Evolutionary conservation across 2,329 filamentous ascomycete genomes (phyloP), one percentile per base, ranked within the genome.

Genomic region (Verticillium alfalfae): DNA sequence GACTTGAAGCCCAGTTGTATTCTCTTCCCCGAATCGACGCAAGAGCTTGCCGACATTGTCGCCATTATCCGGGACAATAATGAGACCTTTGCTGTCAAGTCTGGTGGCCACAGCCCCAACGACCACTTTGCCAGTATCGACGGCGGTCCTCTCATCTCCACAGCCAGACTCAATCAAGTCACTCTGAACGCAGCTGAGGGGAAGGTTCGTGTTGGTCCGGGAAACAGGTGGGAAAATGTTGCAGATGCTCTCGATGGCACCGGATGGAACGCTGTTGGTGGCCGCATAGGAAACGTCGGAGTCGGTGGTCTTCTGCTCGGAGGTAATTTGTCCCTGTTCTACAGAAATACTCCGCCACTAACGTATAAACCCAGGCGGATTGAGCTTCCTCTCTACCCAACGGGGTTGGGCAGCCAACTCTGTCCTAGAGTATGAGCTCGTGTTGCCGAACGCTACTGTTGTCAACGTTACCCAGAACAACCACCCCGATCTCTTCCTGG

Each of bases 81-180:
- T 41, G 81, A 80, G 60, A 71, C 69, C 2, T 87, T 87, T 65
- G 83, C 84, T 7, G 71, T 84, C 66, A 82, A 84, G 66, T 81
- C 81, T 8, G 84, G 84, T 34, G 85, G 84, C 1, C 84, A 87
- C 70, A 83, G 81, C 61, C 80, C 83, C 4, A 84, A 85, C 67
- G 75, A 80, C 18, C 79, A 80, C 63, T 80, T 79, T 45, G 78
- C 83, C 2, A 86, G 79, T 65, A 79, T 82, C 56, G 70, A 78
- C 15, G 77, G 72, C 2, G 82, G 81, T 0, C 73, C 82, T 1
- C 69, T 82, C 5, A 79, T 87, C 64, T 82, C 82, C 16, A 75
- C 83, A 12, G 73, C 72, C 62, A 71, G 76, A 3, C 74, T 80
- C 16, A 71, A 82, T 57, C 68, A 77, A 59, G 69, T 82, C 12